Base-by-base conservation (phyloP, 1,284 basidiomycete species). In the Ceratobasidium sp. region DNA sequence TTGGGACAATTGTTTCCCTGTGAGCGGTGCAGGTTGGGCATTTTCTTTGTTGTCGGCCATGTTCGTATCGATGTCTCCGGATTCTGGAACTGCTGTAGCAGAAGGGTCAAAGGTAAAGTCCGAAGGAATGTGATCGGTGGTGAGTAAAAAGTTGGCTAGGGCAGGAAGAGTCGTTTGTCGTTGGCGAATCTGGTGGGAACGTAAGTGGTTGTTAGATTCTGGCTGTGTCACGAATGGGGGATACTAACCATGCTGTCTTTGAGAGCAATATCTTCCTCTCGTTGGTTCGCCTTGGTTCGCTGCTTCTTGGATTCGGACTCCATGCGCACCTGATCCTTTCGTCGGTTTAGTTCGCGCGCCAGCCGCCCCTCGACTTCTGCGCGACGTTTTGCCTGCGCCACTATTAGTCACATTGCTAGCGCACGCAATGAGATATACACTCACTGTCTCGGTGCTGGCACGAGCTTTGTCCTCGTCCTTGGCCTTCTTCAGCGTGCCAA, bases 81-180 rank as follows among this genome's bases (percentile, higher is more conserved):
- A 79, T 48, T 53, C 74, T 63, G 64, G 22, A 63, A 63, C 61
- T 65, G 27, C 22, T 34, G 51, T 24, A 61, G 53, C 66, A 68
- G 62, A 39, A 75, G 43, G 58, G 68, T 63, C 66, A 64, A 65
- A 39, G 71, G 53, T 48, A 77, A 59, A 29, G 68, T 74, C 66
- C 71, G 22, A 56, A 74, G 87, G 86, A 73, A 93, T 88, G 72
- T 82, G 82, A 81, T 93, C 92, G 76, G 90, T 89, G 46, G 92
- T 93, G 77, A 87, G 83, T 74, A 93, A 83, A 84, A 92, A 94
- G 80, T 92, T 90, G 75, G 91, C 86, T 58, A 93, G 84, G 9
- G 65, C 53, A 11, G 76, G 76, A 37, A 77, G 63, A 5, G 69
- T 63, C 29, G 72, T 27, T 39, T 76, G 72, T 56, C 76, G 76